Percentiles rank a stretch among this genome's conserved stretches.
These are phyloP conservation scores for Sugiyamaella chiloensis DNA, from an alignment of 805 yeast genomes.

Conservation along the genomic window DNA sequence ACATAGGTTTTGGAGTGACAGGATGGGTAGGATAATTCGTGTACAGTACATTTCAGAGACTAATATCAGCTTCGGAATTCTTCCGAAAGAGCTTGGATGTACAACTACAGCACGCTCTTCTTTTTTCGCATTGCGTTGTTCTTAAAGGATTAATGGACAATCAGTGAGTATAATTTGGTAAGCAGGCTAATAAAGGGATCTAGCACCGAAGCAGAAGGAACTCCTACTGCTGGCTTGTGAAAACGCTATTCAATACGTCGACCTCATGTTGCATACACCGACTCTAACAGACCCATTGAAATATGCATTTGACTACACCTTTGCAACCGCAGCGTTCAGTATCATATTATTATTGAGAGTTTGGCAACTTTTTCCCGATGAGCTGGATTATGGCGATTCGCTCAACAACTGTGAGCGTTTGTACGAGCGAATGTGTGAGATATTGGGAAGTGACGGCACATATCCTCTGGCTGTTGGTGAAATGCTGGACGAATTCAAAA, in stretches of 20 bases:
- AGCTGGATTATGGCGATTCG: not conserved
- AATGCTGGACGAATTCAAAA: not conserved
- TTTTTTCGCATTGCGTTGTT: conserved; percentile 1
- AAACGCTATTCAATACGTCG: conserved; percentile 1
- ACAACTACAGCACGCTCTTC: conserved; percentile 4
- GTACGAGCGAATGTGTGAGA: not conserved
- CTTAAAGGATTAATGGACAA: not conserved
- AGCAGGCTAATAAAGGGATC: not conserved
- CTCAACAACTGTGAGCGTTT: not conserved
- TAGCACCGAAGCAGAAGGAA: not conserved
- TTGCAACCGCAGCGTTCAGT: conserved; percentile 4
- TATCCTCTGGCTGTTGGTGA: not conserved
- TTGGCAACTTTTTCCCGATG: not conserved
- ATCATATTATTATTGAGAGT: not conserved
- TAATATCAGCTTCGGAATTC: not conserved
- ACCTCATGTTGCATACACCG: not conserved
- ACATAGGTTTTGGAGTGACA: not conserved
- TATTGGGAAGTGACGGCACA: not conserved
- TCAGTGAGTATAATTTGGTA: not conserved
- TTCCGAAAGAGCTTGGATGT: conserved; percentile 2
- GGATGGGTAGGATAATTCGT: conserved; percentile 4
- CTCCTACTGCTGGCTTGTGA: not conserved
- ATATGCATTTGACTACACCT: conserved; percentile 5
- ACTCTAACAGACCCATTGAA: not conserved
- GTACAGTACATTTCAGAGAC: no score